A percentile compares a stretch with the other conserved stretches of the same genome.
phyloP scores from a whole-genome alignment of 441 rosid species.

The Rhodomyrtus psidioides region DNA sequence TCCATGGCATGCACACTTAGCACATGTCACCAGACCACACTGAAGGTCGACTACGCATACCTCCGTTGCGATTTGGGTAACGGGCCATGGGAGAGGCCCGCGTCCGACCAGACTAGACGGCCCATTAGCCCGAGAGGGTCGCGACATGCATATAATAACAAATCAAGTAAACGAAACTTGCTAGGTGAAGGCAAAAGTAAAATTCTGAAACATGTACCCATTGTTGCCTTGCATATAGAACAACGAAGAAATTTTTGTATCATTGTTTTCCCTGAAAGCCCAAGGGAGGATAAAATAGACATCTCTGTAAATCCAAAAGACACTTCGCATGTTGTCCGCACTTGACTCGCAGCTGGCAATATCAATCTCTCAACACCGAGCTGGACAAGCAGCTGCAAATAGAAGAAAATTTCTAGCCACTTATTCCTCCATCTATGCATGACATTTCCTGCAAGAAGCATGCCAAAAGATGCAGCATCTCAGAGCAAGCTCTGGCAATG shows the following conservation, averaged over 20 bases:
- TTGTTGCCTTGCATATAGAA: constrained; percentile 2
- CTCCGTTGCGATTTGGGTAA: too few relatives aligned
- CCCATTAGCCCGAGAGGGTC: too few relatives aligned
- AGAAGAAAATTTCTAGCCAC: background rate
- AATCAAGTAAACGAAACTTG: background rate
- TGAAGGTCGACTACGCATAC: too few relatives aligned
- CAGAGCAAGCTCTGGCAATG: background rate
- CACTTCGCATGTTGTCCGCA: constrained; percentile 24
- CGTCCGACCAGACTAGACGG: too few relatives aligned
- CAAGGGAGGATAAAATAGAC: constrained; percentile 20
- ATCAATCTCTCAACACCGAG: constrained; percentile 28
- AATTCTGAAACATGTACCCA: background rate
- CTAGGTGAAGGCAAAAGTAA: background rate
- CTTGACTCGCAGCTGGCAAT: constrained; percentile 30
- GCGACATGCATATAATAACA: background rate
- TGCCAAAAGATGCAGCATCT: background rate
- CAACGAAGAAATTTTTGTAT: constrained; percentile 18
- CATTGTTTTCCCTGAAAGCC: constrained; percentile 29
- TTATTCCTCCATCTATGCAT: background rate
- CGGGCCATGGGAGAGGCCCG: too few relatives aligned
- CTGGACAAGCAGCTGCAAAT: constrained; percentile 22
- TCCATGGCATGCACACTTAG: too few relatives aligned
- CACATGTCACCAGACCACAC: too few relatives aligned
- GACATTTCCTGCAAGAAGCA: background rate
- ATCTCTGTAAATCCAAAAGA: constrained; percentile 35